Percentiles rank a stretch among this genome's conserved stretches.
Evolutionary conservation across 2,329 filamentous ascomycete species (phyloP).

Genomic region (Fusarium sp.): DNA sequence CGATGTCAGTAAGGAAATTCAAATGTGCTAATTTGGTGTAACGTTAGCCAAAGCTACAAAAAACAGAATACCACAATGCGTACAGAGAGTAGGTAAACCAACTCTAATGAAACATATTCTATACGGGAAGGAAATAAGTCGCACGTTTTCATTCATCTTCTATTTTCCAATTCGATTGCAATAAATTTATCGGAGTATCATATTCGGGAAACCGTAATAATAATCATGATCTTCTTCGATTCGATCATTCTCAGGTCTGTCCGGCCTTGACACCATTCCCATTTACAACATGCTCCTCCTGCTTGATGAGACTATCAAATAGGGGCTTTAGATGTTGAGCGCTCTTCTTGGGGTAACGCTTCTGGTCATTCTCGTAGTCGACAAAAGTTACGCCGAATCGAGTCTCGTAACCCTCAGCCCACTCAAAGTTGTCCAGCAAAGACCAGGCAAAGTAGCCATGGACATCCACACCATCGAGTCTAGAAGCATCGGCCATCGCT

Average conservation of each 20-base stretch:
- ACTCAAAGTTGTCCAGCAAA: constrained; percentile 90
- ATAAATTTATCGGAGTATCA: neutral
- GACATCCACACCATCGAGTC: constrained; percentile 79
- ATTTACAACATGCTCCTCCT: constrained; percentile 50
- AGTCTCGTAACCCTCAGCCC: constrained; percentile 91
- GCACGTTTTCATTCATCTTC: neutral
- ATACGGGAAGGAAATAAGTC: neutral
- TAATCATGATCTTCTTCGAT: constrained; percentile 7
- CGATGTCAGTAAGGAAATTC: neutral
- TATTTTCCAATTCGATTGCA: neutral
- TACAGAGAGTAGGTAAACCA: neutral
- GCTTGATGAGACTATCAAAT: constrained; percentile 76
- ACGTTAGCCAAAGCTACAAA: neutral
- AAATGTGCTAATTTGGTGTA: neutral
- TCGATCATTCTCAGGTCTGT: constrained; percentile 4
- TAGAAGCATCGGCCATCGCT: constrained; percentile 77
- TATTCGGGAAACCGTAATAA: neutral
- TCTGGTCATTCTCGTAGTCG: constrained; percentile 82
- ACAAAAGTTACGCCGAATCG: constrained; percentile 86
- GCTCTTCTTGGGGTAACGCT: constrained; percentile 85
- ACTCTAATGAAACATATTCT: neutral
- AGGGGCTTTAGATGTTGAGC: constrained; percentile 75
- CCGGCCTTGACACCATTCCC: constrained; percentile 21
- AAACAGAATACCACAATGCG: neutral
- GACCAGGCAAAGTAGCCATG: constrained; percentile 87